Evolutionary conservation across 2,329 filamentous ascomycete genomes (phyloP), one percentile per base, ranked within the genome.

Genomic region (Spiromastix sp.): DNA sequence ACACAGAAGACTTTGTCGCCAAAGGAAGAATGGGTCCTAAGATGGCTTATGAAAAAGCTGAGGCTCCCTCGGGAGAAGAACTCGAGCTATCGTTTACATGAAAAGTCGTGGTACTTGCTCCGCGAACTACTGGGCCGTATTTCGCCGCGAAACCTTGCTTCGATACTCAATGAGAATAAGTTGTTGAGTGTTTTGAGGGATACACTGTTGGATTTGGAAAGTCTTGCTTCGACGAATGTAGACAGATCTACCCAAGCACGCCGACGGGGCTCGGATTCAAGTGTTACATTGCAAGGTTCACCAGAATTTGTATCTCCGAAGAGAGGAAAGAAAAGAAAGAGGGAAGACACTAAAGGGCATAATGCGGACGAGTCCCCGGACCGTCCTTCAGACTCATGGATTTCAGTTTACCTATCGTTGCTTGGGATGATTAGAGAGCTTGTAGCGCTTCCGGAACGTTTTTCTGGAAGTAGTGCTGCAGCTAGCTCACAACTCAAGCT

Each of bases 101-200:
- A 54, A n/a, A 48, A 49, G 30, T 60, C 64, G 19, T 78, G 72
- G 48, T 48, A 61, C 66, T 67, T 74, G 34, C 48, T 82, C 37
- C 67, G 74, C 59, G 76, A 77, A 65, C 63, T 84, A 2, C 66
- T 81, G 35, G 76, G 78, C 47, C 68, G 75, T n/a, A 73, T 89
- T 12, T 79, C 83, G 0, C 63, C 77, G 0, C 77, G 81, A 30
- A 78, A 75, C 8, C 66, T 84, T 16, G 81, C 83, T 6, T 77
- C 77, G 39, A 76, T 81, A 3, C 67, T 93, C 5, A 77, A 74
- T 15, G 78, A 86, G 39, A 69, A 79, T 38, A 71, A 74, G 30
- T 84, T 93, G 35, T 60, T 82, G 21, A 58, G 61, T 1, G 71
- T 85, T 7, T 54, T 93, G 27, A 74, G 79, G 47, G 71, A 75